Conservation (phyloP, 495 filamentous ascomycete species). For the Penicillium angulare region DNA sequence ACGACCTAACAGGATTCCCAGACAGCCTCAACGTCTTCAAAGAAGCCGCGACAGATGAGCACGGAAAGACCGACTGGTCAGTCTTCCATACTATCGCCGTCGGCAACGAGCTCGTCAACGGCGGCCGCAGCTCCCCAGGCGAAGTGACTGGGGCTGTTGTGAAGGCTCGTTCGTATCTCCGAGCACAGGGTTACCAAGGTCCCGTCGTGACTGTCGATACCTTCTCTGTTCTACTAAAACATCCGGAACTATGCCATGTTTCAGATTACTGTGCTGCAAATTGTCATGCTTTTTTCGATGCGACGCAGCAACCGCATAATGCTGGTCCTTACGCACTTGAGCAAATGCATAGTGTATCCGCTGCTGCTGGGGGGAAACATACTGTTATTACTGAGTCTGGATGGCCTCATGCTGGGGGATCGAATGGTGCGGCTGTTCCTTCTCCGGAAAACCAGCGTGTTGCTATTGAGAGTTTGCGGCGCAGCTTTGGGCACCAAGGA, state of each 20-base stretch:
- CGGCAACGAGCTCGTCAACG: constrained; percentile 80
- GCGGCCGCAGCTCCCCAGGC: constrained; percentile 46
- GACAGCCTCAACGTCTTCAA: constrained; percentile 53
- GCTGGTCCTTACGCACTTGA: constrained; percentile 63
- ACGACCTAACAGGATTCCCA: constrained; percentile 56
- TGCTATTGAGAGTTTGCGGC: constrained; percentile 63
- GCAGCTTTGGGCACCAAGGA: constrained; percentile 43
- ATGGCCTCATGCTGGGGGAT: constrained; percentile 68
- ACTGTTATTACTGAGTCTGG: constrained; percentile 73
- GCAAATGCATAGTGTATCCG: constrained; percentile 51
- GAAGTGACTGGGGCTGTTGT: constrained; percentile 56
- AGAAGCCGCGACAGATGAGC: constrained; percentile 42
- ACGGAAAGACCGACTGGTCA: constrained; percentile 52
- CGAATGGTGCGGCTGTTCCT: constrained; percentile 65
- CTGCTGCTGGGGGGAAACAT: constrained; percentile 51
- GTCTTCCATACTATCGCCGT: constrained; percentile 67
- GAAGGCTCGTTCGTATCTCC: constrained; percentile 55
- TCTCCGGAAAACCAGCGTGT: constrained; percentile 57
- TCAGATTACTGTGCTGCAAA: constrained; percentile 82
- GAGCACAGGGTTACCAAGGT: constrained; percentile 63
- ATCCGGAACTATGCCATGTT: constrained; percentile 68
- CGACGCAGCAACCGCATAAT: constrained; percentile 47
- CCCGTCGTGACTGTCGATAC: constrained; percentile 80
- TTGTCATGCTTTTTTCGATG: constrained; percentile 81
- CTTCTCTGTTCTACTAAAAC: constrained; percentile 58